Percentiles rank a stretch among this genome's conserved stretches.
Evolutionary conservation across 2,329 filamentous ascomycete species (phyloP).

Genomic region (Rhinocladiella similis): DNA sequence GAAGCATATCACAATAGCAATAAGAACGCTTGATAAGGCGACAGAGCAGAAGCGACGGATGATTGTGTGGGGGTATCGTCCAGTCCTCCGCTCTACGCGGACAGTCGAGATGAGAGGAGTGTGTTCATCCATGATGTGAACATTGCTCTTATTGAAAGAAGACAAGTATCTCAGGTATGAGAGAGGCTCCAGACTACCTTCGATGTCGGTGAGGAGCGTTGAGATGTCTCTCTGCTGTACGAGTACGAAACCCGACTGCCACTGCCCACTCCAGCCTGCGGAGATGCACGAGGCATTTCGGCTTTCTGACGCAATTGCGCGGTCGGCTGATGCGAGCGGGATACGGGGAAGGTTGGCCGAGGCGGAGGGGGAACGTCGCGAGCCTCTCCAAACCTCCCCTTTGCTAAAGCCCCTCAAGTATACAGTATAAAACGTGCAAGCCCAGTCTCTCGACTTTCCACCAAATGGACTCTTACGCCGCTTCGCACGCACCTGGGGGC

Average conservation of each 20-base stretch:
- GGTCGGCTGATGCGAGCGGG: constrained; percentile 61
- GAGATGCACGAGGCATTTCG: not conserved
- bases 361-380: not conserved
- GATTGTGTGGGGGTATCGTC: constrained; percentile 40
- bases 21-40: constrained; percentile 39
- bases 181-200: too few species aligned
- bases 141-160: not conserved
- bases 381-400: too few species aligned
- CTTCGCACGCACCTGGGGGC: too few species aligned
- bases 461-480: too few species aligned
- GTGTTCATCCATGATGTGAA: constrained; percentile 25
- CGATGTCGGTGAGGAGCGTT: too few species aligned
- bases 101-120: constrained; percentile 45
- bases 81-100: constrained; percentile 39
- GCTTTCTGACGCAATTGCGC: constrained; percentile 69
- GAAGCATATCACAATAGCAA: constrained; percentile 42
- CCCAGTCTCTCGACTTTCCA: too few species aligned
- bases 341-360: not conserved
- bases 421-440: too few species aligned
- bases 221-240: not conserved
- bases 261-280: not conserved
- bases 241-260: not conserved
- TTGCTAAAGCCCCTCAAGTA: too few species aligned
- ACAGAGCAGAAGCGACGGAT: constrained; percentile 45
- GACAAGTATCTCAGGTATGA: not conserved